Evolutionary conservation across 1,139 yeast genomes (phyloP).

Genomic region (Nakaseomyces kungkrabaensis): DNA sequence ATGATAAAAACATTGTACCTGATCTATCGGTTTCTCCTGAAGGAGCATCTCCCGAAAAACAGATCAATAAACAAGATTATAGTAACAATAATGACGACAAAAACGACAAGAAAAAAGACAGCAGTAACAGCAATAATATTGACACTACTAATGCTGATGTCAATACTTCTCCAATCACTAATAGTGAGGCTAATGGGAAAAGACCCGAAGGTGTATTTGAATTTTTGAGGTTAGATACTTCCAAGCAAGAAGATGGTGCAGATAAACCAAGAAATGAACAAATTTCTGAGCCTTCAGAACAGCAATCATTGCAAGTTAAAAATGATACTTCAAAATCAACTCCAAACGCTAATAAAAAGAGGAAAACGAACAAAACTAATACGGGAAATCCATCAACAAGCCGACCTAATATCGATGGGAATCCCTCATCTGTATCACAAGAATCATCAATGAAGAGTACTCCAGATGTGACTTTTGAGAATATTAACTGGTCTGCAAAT

Average conservation of each 20-base stretch:
- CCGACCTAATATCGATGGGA: neutral
- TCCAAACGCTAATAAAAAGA: neutral
- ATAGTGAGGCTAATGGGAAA: neutral
- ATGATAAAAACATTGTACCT: neutral
- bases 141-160: neutral
- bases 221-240: neutral
- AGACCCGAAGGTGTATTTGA: neutral
- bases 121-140: too few relatives aligned
- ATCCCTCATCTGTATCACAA: neutral
- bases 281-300: neutral
- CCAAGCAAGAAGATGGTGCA: neutral
- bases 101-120: too few relatives aligned
- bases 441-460: neutral
- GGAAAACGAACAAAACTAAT: neutral
- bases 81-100: neutral
- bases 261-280: neutral
- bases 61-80: neutral
- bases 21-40: neutral
- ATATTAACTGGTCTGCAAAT: too few relatives aligned
- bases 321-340: neutral
- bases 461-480: neutral
- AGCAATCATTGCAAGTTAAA: neutral
- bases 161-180: neutral
- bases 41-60: neutral
- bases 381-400: neutral